phyloP scores from a whole-genome alignment of 2,329 filamentous ascomycete genomes.

The Penicillium freii region DNA sequence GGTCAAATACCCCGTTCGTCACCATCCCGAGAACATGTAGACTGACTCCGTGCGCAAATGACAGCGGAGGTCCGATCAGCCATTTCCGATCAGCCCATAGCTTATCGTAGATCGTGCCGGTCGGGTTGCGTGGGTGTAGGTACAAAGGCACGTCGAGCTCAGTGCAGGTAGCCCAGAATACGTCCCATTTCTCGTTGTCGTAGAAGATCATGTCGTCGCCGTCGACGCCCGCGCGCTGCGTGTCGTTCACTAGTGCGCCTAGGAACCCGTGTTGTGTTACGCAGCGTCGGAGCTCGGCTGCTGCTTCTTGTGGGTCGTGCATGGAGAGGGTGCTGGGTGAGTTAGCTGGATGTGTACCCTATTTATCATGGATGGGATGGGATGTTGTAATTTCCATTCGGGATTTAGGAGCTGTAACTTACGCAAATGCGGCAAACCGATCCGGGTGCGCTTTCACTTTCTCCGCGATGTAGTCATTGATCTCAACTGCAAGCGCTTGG shows the following conservation, averaged over 20 bases:
- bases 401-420: neutral
- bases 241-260: constrained; percentile 62
- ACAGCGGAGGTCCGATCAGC: constrained; percentile 59
- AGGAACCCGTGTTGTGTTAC: constrained; percentile 61
- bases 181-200: constrained; percentile 56
- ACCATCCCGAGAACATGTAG: constrained; percentile 57
- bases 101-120: constrained; percentile 56
- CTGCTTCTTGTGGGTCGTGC: constrained; percentile 43
- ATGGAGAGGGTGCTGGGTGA: constrained; percentile 36
- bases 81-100: constrained; percentile 59
- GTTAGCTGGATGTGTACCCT: neutral
- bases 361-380: neutral
- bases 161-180: constrained; percentile 59
- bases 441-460: constrained; percentile 44
- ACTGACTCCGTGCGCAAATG: constrained; percentile 59
- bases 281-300: constrained; percentile 44
- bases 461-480: constrained; percentile 49
- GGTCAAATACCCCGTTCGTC: constrained; percentile 52
- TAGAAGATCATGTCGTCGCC: constrained; percentile 65
- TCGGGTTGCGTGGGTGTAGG: constrained; percentile 60
- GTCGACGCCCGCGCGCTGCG: constrained; percentile 57
- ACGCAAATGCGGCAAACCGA: constrained; percentile 48
- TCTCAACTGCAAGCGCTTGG: constrained; percentile 44
- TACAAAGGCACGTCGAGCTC: constrained; percentile 65
- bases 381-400: neutral